Conservation (phyloP, 768 basidiomycete species). For the Crucibulum laeve region DNA sequence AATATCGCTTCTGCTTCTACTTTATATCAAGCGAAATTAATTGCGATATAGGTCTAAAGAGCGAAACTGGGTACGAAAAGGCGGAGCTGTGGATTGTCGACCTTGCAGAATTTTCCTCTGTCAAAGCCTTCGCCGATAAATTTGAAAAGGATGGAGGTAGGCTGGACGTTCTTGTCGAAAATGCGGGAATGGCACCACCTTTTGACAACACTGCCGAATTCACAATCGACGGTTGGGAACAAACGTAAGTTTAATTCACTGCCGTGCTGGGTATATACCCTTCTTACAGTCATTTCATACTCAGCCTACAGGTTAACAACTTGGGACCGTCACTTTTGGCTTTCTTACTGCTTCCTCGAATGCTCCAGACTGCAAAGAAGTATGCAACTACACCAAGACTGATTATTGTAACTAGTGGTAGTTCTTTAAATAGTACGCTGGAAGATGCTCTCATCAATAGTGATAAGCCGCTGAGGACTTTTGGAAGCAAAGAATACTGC, state of each 20-base stretch:
- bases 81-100: slow-evolving; percentile 39
- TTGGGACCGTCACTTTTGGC: slow-evolving; percentile 35
- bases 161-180: slow-evolving; percentile 40
- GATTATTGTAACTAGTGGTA: slow-evolving; percentile 38
- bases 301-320: slow-evolving; percentile 45
- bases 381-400: slow-evolving; percentile 26
- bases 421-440: slow-evolving; percentile 26
- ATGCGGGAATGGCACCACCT: slow-evolving; percentile 22
- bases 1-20: neutral
- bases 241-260: too few species aligned
- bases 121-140: slow-evolving; percentile 31
- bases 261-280: too few species aligned
- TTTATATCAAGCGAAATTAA: neutral
- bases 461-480: slow-evolving; percentile 20
- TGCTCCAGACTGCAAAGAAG: slow-evolving; percentile 32
- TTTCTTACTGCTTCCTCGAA: slow-evolving; percentile 36
- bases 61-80: slow-evolving; percentile 26
- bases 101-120: slow-evolving; percentile 36
- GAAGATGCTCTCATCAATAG: slow-evolving; percentile 17
- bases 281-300: neutral
- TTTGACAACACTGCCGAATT: slow-evolving; percentile 12
- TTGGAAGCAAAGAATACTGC: slow-evolving; percentile 27
- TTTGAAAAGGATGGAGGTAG: slow-evolving; percentile 25
- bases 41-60: slow-evolving; percentile 16
- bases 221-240: slow-evolving; percentile 36